Conservation (phyloP, 495 filamentous ascomycete genomes). For the Penicillium lividum region DNA sequence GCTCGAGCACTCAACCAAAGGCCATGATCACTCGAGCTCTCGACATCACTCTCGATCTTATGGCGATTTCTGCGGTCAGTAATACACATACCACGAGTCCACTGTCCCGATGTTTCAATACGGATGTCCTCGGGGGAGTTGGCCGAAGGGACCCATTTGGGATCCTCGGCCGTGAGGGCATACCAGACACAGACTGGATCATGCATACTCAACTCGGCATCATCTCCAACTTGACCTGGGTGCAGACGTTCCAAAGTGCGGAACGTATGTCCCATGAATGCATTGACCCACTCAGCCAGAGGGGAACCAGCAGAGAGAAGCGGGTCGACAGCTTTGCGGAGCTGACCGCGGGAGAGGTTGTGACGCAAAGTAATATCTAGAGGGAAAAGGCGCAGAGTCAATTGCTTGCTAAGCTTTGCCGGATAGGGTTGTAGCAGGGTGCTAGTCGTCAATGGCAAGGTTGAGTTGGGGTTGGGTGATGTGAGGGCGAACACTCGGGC, state of each 20-base stretch:
- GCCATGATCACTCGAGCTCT: conserved; percentile 63
- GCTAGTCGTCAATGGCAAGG: conserved; percentile 62
- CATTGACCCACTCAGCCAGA: conserved; percentile 76
- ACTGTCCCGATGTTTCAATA: conserved; percentile 85
- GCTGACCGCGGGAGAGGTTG: conserved; percentile 59
- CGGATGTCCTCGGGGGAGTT: conserved; percentile 68
- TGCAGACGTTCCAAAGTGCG: conserved; percentile 65
- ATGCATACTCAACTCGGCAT: conserved; percentile 70
- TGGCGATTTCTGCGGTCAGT: conserved; percentile 69
- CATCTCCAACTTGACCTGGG: conserved; percentile 52
- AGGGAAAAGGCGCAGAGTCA: conserved; percentile 81
- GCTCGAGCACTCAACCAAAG: conserved; percentile 69
- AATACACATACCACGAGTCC: conserved; percentile 90
- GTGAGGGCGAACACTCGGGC: conserved; percentile 90
- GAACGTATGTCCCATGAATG: conserved; percentile 78
- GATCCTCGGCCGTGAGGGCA: conserved; percentile 57
- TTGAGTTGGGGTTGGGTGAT: conserved; percentile 67
- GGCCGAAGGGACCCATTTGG: conserved; percentile 44
- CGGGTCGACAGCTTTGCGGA: conserved; percentile 55
- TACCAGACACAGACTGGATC: conserved; percentile 92
- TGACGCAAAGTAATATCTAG: conserved; percentile 87
- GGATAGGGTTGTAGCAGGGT: conserved; percentile 65
- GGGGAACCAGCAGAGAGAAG: conserved; percentile 62
- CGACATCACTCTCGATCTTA: conserved; percentile 57
- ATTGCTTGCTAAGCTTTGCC: conserved; percentile 55